Base-by-base conservation (phyloP, 768 basidiomycete species). In the Hygrophorus pudorinus region DNA sequence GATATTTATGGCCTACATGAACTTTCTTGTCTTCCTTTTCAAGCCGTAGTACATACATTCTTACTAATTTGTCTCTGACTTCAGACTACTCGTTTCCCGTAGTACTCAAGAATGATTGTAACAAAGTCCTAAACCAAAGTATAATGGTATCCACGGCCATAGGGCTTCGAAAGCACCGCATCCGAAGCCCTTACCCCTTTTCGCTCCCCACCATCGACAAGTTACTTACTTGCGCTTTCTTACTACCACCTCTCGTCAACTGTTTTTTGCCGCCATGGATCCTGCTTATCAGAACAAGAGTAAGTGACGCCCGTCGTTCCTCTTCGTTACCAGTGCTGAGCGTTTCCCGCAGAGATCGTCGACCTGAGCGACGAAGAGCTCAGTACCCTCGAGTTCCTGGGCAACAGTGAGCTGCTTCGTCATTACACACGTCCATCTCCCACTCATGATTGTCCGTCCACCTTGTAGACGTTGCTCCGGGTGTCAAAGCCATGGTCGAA, bases 161-260 rank as follows among this genome's bases (percentile, higher is more conserved):
- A 68, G 65, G 65, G 66, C 67, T 66, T 59, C 65, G 69, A 71
- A 70, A 72, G 63, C 65, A 72, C 67, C 63, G 65, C 69, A 71
- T 70, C 72, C 72, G n/a, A n/a, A n/a, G n/a, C n/a, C n/a, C n/a
- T n/a, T n/a, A n/a, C n/a, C n/a, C n/a, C n/a, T n/a, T n/a, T n/a
- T 38, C 37, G n/a, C 37, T 38, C 37, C 37, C 37, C 37, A 38
- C 37, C 37, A 38, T 38, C 37, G 37, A 38, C 37, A 20, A 38
- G 37, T 38, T 38, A 38, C 37, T 38, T 38, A 5, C 37, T 21
- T 38, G n/a, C 17, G 20, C 37, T 38, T 38, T 38, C 37, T 38
- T 38, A 38, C 37, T 38, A 38, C 37, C 37, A 38, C 37, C 37
- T 38, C 37, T 38, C 12, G 37, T 39, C 18, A 44, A 44, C 43